phyloP scores from a whole-genome alignment of 192 early-diverging fungal species.

The Coemansia sp. region DNA sequence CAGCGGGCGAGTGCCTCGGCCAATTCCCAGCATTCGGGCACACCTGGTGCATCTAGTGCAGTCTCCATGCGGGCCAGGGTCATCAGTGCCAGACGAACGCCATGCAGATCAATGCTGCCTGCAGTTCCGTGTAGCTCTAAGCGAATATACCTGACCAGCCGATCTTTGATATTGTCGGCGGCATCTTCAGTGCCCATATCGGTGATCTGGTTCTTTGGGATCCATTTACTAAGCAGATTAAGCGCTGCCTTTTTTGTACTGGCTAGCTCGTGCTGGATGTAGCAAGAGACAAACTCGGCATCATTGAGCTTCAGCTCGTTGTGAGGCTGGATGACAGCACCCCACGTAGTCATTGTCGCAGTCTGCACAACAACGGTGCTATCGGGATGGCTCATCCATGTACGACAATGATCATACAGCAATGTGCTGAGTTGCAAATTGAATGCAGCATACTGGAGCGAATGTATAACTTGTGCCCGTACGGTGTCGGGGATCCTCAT shows the following conservation, averaged over 20 bases:
- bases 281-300: slow-evolving; percentile 22
- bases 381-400: slow-evolving; percentile 21
- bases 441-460: slow-evolving; percentile 40
- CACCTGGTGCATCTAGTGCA: background rate
- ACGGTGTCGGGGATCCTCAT: slow-evolving; percentile 20
- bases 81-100: slow-evolving; percentile 11
- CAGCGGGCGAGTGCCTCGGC: slow-evolving; percentile 6
- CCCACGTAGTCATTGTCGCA: slow-evolving; percentile 35
- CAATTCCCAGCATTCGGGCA: slow-evolving; percentile 21
- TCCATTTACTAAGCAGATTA: slow-evolving; percentile 28
- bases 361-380: slow-evolving; percentile 16
- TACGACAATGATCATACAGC: slow-evolving; percentile 33
- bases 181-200: background rate
- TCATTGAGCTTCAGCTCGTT: slow-evolving; percentile 34
- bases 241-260: slow-evolving; percentile 19
- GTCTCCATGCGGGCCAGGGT: slow-evolving; percentile 35
- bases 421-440: slow-evolving; percentile 37
- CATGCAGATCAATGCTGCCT: slow-evolving; percentile 7
- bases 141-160: slow-evolving; percentile 7
- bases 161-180: slow-evolving; percentile 11
- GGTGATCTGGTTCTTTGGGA: background rate
- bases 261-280: slow-evolving; percentile 9
- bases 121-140: background rate
- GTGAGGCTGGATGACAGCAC: slow-evolving; percentile 28
- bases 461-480: slow-evolving; percentile 41